Conservation (phyloP, 805 yeast genomes). For the Candida takata region DNA sequence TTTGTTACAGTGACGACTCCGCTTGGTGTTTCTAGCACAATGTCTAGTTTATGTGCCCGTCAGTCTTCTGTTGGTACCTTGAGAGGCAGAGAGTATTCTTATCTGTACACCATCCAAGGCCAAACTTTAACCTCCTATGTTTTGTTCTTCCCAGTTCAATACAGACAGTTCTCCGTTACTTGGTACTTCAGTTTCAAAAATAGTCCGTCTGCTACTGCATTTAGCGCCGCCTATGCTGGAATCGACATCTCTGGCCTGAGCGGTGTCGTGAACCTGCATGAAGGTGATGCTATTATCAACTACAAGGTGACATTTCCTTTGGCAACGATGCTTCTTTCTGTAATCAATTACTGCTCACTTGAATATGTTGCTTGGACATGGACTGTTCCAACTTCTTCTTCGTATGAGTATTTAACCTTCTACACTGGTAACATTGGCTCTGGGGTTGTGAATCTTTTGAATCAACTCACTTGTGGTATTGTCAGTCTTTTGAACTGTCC, state of each 20-base stretch:
- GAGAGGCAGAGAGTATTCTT: slow-evolving; percentile 2
- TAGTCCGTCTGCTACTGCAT: slow-evolving; percentile 7
- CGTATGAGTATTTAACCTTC: slow-evolving; percentile 7
- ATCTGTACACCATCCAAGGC: neutral
- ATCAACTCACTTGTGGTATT: slow-evolving; percentile 7
- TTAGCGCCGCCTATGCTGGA: slow-evolving; percentile 8
- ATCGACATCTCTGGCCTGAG: neutral
- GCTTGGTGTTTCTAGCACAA: neutral
- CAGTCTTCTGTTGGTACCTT: slow-evolving; percentile 3
- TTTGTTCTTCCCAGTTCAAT: slow-evolving; percentile 1
- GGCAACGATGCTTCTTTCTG: slow-evolving; percentile 2
- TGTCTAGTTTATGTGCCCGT: slow-evolving; percentile 1
- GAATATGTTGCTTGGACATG: slow-evolving; percentile 11
- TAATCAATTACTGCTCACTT: slow-evolving; percentile 4
- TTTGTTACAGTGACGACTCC: slow-evolving; percentile 3
- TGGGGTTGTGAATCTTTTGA: slow-evolving; percentile 2
- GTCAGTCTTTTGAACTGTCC: slow-evolving; percentile 5
- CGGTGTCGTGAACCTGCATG: slow-evolving; percentile 15
- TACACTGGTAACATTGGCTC: slow-evolving; percentile 17
- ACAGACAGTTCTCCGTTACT: slow-evolving; percentile 8
- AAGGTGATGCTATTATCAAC: slow-evolving; percentile 9
- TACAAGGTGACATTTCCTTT: slow-evolving; percentile 7
- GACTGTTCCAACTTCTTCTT: neutral
- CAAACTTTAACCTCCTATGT: slow-evolving; percentile 1
- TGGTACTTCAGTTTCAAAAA: slow-evolving; percentile 13